A percentile compares a stretch with the other conserved stretches of the same genome.
These are phyloP conservation scores for Neurospora sp. DNA, from an alignment of 495 filamentous ascomycete species.

Conservation along the genomic window DNA sequence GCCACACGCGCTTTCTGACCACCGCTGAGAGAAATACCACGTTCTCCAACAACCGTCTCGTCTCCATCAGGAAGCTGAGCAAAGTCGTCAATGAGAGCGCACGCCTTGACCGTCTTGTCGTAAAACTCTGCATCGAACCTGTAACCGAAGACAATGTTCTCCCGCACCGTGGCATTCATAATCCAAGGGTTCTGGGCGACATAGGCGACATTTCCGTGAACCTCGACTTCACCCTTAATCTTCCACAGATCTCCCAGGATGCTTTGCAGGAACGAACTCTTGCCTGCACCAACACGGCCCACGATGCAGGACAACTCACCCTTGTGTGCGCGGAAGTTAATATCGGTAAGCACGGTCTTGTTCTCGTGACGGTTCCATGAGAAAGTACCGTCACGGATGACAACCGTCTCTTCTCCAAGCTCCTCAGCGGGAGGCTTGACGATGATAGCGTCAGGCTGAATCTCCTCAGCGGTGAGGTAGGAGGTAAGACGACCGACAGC, in stretches of 20 bases:
- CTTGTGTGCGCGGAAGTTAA: conserved; percentile 79
- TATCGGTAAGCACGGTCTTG: conserved; percentile 47
- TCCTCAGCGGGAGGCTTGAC: conserved; percentile 57
- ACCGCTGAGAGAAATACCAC: conserved; percentile 93
- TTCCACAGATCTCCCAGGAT: conserved; percentile 90
- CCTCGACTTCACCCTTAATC: conserved; percentile 67
- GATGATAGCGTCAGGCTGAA: conserved; percentile 75
- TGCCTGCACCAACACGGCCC: conserved; percentile 89
- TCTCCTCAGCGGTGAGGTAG: conserved; percentile 79
- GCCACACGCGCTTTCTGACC: conserved; percentile 94
- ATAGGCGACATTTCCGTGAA: conserved; percentile 78
- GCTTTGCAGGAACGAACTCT: conserved; percentile 82
- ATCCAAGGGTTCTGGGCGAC: conserved; percentile 91
- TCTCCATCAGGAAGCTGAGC: conserved; percentile 89
- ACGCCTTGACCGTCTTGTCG: conserved; percentile 85
- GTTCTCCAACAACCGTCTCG: conserved; percentile 91
- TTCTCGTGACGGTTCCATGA: conserved; percentile 80
- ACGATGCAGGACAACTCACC: conserved; percentile 89
- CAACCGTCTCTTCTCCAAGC: conserved; percentile 72
- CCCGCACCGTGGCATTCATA: conserved; percentile 93
- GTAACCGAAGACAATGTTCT: conserved; percentile 97
- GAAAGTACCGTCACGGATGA: conserved; percentile 76
- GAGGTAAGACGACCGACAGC: conserved; percentile 78
- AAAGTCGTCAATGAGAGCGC: conserved; percentile 87
- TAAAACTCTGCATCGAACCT: conserved; percentile 93